Base-by-base conservation (phyloP, 768 basidiomycete species). In the Candolleomyces aberdarensis region DNA sequence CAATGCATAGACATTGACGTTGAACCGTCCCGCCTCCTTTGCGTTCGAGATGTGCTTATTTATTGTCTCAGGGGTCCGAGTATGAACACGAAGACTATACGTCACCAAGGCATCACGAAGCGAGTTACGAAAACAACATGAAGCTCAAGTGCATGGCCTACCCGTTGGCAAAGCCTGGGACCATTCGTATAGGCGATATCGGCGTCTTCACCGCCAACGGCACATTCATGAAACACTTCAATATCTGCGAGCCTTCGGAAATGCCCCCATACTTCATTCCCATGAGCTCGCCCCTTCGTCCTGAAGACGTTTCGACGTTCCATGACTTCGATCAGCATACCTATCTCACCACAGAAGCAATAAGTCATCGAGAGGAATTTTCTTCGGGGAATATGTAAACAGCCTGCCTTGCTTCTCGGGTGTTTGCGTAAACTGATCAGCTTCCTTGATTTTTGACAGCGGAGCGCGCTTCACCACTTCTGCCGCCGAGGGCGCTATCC, bases 251-350 rank as follows among this genome's bases (percentile, higher is more conserved):
- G 31, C 60, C 54, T 15, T 17, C 20, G 4, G 60, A 61, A 17
- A 46, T 57, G 14, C 60, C 60, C 11, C 60, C 56, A 17, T 61
- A 61, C 40, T 57, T 61, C 36, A 26, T 26, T 11, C 51, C 52
- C 22, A 55, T 61, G 20, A 56, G 57, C 36, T 11, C 54, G 13
- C 49, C 60, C 8, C 36, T 61, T 15, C n/a, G 47, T 2, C 19
- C 48, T 44, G 48, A 51, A 3, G 60, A 61, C 43, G 29, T 52
- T 9, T 57, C 48, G 48, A 61, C 39, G 19, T 61, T 50, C 40
- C 47, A 39, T 10, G 60, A 56, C 29, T 61, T 61, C 32, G 46
- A 56, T 6, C 22, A 19, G 2, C 56, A 57, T 9, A 50, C 55
- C 26, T 57, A 56, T 40, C 47, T 61, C 49, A 49, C 60, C 19